Conservation (phyloP, 1,284 basidiomycete genomes). For the Tilletia walkeri region DNA sequence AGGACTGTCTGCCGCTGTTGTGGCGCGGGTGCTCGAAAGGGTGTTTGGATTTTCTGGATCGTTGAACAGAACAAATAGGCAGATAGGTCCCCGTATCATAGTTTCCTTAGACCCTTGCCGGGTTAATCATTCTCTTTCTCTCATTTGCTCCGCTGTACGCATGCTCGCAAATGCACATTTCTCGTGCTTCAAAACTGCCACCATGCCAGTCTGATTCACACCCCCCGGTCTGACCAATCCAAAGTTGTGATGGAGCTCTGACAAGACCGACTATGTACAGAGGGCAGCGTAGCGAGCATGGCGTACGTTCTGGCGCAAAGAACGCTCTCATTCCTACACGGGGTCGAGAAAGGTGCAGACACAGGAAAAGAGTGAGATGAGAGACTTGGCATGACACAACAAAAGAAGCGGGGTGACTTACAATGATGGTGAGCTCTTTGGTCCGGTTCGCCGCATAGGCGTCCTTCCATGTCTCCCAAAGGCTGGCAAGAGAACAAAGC, state of each 20-base stretch:
- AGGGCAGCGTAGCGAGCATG: too few species aligned
- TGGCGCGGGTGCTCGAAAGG: constrained; percentile 37
- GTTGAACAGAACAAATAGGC: background rate
- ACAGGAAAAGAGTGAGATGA: background rate
- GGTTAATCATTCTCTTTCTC: too few species aligned
- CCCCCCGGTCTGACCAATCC: too few species aligned
- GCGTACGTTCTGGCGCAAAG: too few species aligned
- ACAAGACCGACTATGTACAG: too few species aligned
- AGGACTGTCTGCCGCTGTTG: constrained; percentile 32
- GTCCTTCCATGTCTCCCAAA: constrained; percentile 55
- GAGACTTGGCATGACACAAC: background rate
- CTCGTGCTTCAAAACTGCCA: too few species aligned
- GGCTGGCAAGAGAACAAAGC: constrained; percentile 23
- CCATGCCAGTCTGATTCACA: too few species aligned
- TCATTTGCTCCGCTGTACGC: too few species aligned
- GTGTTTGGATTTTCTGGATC: constrained; percentile 35
- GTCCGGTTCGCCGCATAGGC: constrained; percentile 48
- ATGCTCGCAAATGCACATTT: too few species aligned
- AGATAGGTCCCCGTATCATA: too few species aligned
- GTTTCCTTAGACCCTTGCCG: too few species aligned
- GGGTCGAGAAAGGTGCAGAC: background rate
- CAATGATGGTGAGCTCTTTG: constrained; percentile 52
- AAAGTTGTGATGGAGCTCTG: too few species aligned
- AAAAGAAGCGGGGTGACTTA: constrained; percentile 13
- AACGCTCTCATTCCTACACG: background rate